Base-by-base conservation (phyloP, 306 rosid genomes). In the Macrotyloma uniflorum region DNA sequence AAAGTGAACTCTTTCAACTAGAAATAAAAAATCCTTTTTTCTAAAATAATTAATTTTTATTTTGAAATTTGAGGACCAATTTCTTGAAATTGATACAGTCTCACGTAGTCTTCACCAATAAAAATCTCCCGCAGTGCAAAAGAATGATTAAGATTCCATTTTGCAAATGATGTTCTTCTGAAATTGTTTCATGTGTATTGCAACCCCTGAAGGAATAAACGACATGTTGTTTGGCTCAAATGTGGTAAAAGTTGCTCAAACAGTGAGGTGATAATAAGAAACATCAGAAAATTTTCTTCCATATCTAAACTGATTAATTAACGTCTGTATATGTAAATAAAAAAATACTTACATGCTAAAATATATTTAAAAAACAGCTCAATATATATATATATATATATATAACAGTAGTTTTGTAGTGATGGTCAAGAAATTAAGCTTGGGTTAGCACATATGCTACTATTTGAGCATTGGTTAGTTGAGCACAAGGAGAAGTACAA, bases 391-490 rank as follows among this genome's bases (percentile, higher is more conserved):
- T 2, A 30, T 1, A 4, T 4, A 30, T 1, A 30, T 2, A 30
- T 2, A 30, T 30, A 30, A 30, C 33, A 30, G 33, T 30, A 26
- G 4, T 2, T 30, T 2, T 30, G 33, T 30, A 30, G 33, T 30
- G 33, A 30, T 32, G 43, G 43, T 9, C 1, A 9, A 9, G 13
- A 38, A 38, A 38, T 38, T 11, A 38, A 38, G 11, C 3, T 8
- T 38, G 43, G 13, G 3, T 42, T 42, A 2, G 86, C 68, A 81
- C 75, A 84, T 70, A 42, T 68, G 73, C 64, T 1, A 24, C 14
- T 16, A 63, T 19, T 33, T 13, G 38, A 61, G 36, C 23, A 53
- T 55, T 71, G 72, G 47, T 53, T 28, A 67, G 5, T 11, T 51
- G 53, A 28, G 64, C 47, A 59, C 18, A 42, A 40, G 65, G 46